Percentiles rank a stretch among this genome's conserved stretches.
phyloP scores from a whole-genome alignment of 2,329 filamentous ascomycete genomes.

The Cladophialophora yegresii region DNA sequence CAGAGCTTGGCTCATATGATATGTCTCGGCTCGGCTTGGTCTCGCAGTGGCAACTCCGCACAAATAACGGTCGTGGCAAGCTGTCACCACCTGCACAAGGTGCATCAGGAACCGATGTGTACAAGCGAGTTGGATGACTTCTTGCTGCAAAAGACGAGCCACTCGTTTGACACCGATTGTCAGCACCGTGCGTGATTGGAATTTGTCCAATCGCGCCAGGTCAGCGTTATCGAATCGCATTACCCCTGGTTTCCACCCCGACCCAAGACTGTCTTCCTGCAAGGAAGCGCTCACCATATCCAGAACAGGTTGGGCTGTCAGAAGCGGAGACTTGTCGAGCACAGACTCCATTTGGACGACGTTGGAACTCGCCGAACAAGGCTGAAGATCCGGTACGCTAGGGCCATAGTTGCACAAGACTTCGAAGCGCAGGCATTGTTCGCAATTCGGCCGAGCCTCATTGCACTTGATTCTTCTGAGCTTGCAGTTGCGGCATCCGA shows the following conservation, averaged over 20 bases:
- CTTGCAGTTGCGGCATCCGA: conserved; percentile 56
- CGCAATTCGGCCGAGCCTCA: conserved; percentile 50
- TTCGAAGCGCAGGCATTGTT: conserved; percentile 48
- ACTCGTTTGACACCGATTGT: conserved; percentile 25
- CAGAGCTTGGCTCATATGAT: conserved; percentile 48
- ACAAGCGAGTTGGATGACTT: conserved; percentile 19
- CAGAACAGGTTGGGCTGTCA: conserved; percentile 8
- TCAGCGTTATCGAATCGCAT: conserved; percentile 20
- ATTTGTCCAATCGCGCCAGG: conserved; percentile 22
- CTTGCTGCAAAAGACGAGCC: conserved; percentile 22
- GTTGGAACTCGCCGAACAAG: conserved; percentile 33
- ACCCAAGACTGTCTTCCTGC: background rate
- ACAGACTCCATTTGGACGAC: background rate
- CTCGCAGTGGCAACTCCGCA: conserved; percentile 17
- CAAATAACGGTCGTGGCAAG: conserved; percentile 57
- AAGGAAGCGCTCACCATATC: conserved; percentile 15
- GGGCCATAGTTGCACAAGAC: conserved; percentile 50
- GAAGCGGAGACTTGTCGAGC: conserved; percentile 11
- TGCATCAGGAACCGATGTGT: conserved; percentile 57
- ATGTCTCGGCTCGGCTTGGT: conserved; percentile 45
- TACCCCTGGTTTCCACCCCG: background rate
- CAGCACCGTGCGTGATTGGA: conserved; percentile 29
- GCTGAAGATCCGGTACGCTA: conserved; percentile 40
- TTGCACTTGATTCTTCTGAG: conserved; percentile 57
- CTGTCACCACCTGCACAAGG: conserved; percentile 54